Base-by-base conservation (phyloP, 495 filamentous ascomycete species). In the Letharia columbiana region DNA sequence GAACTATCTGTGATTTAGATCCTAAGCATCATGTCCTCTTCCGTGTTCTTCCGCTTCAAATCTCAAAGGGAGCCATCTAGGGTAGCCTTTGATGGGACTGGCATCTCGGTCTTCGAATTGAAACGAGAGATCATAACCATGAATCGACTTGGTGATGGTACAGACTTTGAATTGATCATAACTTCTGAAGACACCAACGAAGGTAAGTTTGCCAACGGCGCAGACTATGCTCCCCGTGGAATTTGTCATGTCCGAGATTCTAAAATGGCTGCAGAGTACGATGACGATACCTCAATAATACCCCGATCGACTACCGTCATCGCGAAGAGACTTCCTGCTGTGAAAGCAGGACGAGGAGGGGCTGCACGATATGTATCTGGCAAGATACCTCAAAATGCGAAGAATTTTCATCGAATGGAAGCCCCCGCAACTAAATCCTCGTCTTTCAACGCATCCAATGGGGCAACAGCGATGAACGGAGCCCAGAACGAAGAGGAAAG, bases 31-130 rank as follows among this genome's bases (percentile, higher is more conserved):
- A 98, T 98, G 94, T 83, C 92, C 78, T 97, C 95, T 64, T 97
- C 92, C 68, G 92, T 99, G 75, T 97, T 96, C 80, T 98, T 96
- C 89, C 96, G 96, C 80, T 99, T 98, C 89, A 98, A 97, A 82
- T 97, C 93, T 66, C 91, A 94, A 75, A 96, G 93, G 78, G 95
- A 98, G 75, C 90, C 93, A 64, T 89, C 91, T 33, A 83, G 92
- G 74, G 90, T 99, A 67, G 88, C 91, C 71, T 99, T 99, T 79
- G 94, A 99, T 79, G 94, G 94, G 73, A 97, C 94, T 71, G 91
- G 91, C 78, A 96, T 99, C 68, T 96, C 94, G 64, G 94, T 98
- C 71, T 99, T 97, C 79, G 94, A 98, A 76, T 78, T 98, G 73
- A 99, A 99, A 78, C 86, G 93, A 78, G 92, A 96, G 77, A 99